Base-by-base conservation (phyloP, 805 yeast genomes). In the Cyberlindnera lachancei region DNA sequence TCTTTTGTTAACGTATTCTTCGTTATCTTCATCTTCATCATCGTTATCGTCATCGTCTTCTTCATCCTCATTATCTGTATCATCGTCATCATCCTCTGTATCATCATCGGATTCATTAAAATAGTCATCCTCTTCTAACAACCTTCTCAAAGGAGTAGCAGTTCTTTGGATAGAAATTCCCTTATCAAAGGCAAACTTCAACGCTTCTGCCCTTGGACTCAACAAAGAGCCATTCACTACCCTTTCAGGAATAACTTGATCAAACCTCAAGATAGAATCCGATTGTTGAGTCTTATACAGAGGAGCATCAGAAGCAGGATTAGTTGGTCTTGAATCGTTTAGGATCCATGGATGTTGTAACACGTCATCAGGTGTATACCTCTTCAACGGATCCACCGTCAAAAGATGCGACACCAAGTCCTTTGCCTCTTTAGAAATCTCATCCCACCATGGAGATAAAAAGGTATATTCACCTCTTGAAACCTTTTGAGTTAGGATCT, bases 361-460 rank as follows among this genome's bases (percentile, higher is more conserved):
- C 34, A 92, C 88, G 26, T 78, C 83, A 34, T 75, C 75, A 35
- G 94, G 84, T 18, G 78, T 69, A 44, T 87, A 87, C 54, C 98
- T 71, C 28, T 73, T 66, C 16, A 58, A 61, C 6, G 98, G 97
- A 44, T 87, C 78, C 8, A 88, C 94, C 5, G 75, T 73, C 34
- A 92, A 70, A 75, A 92, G 85, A 41, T 69, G 69, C 23, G 75
- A 58, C 29, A 92, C 83, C 39, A 92, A 67, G 59, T 92, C 96
- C 50, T 75, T 77, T 5, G 98, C 97, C 47, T 90, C 96, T 29
- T 64, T 52, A 1, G 95, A 81, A 23, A 92, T 65, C 52, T 83
- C 94, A 58, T 82, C 92, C 85, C 90, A 83, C 94, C 94, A 83
- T 4, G 94, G 94, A 31, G 72, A 61, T 32, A 83, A 58, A 48